Evolutionary conservation across 306 rosid genomes (phyloP).

Genomic region (Boehmeria nivea): DNA sequence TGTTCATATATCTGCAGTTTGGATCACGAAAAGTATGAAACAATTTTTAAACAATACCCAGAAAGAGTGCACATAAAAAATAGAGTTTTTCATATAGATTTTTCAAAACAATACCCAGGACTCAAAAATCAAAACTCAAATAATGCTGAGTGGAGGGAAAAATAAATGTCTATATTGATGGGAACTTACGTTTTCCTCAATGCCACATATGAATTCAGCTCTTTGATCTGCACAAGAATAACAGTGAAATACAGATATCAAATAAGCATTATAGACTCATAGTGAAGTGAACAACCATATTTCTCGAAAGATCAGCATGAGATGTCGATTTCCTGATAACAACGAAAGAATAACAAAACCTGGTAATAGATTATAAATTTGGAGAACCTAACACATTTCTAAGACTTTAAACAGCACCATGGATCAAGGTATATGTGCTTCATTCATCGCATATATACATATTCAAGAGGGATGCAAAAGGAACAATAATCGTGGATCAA

Average conservation of each 20-base stretch:
- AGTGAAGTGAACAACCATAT: too few relatives aligned
- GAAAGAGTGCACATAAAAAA: background rate
- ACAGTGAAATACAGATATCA: background rate
- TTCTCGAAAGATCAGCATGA: too few relatives aligned
- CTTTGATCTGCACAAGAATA: constrained; percentile 68
- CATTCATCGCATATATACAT: too few relatives aligned
- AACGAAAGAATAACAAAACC: too few relatives aligned
- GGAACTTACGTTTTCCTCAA: constrained; percentile 90
- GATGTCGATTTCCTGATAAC: too few relatives aligned
- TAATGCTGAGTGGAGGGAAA: background rate
- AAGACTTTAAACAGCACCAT: too few relatives aligned
- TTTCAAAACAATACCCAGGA: background rate
- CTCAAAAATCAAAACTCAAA: constrained; percentile 2
- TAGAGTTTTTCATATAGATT: background rate
- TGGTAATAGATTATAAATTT: too few relatives aligned
- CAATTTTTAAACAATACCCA: constrained; percentile 3
- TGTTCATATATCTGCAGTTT: constrained; percentile 73
- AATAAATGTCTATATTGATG: background rate
- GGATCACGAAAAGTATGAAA: constrained; percentile 19
- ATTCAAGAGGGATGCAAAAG: too few relatives aligned
- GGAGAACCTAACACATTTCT: too few relatives aligned
- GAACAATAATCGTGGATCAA: too few relatives aligned
- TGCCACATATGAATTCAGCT: constrained; percentile 89
- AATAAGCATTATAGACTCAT: constrained; percentile 5
- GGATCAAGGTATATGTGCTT: too few relatives aligned